A percentile compares a stretch with the other conserved stretches of the same genome.
Evolutionary conservation across 495 filamentous ascomycete species (phyloP).

Genomic region (Lasiosphaeris hirsuta): DNA sequence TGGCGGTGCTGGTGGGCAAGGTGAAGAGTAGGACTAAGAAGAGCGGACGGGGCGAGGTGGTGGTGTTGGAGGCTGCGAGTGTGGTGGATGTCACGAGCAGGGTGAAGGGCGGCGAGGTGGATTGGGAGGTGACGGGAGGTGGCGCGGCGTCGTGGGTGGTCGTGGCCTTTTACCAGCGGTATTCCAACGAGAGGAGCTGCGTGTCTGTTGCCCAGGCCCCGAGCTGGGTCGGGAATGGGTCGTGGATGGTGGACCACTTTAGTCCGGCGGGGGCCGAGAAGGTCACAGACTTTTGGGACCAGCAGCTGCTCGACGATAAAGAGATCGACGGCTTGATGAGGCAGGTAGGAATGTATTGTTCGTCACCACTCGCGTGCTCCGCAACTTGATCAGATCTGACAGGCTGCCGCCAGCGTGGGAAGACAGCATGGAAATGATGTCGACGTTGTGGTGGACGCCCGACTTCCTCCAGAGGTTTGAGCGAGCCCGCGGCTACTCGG

Average conservation of each 20-base stretch:
- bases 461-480: constrained; percentile 26
- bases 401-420: constrained; percentile 42
- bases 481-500: constrained; percentile 23
- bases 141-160: constrained; percentile 19
- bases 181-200: constrained; percentile 23
- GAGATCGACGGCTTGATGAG: constrained; percentile 31
- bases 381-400: background rate
- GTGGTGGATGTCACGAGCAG: constrained; percentile 10
- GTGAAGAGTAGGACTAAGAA: constrained; percentile 10
- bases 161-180: constrained; percentile 41
- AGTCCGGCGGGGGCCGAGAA: constrained; percentile 40
- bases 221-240: constrained; percentile 44
- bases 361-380: background rate
- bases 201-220: constrained; percentile 15
- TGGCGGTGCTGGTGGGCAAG: constrained; percentile 31
- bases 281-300: constrained; percentile 44
- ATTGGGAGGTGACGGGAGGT: constrained; percentile 5
- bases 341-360: constrained; percentile 43
- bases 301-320: constrained; percentile 37
- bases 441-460: constrained; percentile 43
- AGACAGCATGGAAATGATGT: constrained; percentile 46
- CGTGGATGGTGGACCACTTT: constrained; percentile 50
- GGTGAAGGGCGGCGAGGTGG: constrained; percentile 14
- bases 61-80: constrained; percentile 7
- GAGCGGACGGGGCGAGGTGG: background rate